Evolutionary conservation across 768 basidiomycete species (phyloP), one percentile per base, ranked within the genome.

Genomic region (Mrakia gelida): DNA sequence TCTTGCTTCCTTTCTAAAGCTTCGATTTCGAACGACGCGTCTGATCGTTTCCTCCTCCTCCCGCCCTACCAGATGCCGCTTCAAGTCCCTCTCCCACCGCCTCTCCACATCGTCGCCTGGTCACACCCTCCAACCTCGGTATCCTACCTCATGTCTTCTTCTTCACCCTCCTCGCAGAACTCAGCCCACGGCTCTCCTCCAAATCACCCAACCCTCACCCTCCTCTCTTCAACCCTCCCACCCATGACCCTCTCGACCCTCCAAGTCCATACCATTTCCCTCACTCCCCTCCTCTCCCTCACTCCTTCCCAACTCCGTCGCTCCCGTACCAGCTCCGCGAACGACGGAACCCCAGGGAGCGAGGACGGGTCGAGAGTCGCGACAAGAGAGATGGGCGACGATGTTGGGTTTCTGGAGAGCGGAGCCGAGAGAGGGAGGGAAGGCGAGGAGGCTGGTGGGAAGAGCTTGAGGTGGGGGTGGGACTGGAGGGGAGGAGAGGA

Each of bases 401-500:
- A 73, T 11, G 52, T 26, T 0, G 73, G 73, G 26, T n/a, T 73
- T 3, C 16, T 73, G 18, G 73, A 61, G 18, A 21, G 21, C 15
- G 34, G 56, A 9, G 32, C 9, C 2, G 34, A 56, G 18, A 28
- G 18, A 21, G 54, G 54, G 6, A 43, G 28, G 9, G 54, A 54
- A 34, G 28, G 52, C 4, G 56, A 59, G 54, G 52, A 59, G 16
- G 56, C 15, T 18, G 56, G 56, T 15, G 73, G 32, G 28, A 52
- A 16, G 54, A 32, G 34, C 30, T 23, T 30, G 32, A 30, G 73
- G 11, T 73, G 73, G 73, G 73, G 73, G 18, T 73, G 73, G 49
- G 73, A 73, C 15, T 61, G 61, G 34, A 73, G 54, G 23, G 73
- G 73, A 2, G 54, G 56, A 8, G 73, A 73, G 4, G 73, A 73